These are phyloP conservation scores for Keithomyces neogunnii DNA, from an alignment of 2,329 filamentous ascomycete genomes.

Conservation along the genomic window DNA sequence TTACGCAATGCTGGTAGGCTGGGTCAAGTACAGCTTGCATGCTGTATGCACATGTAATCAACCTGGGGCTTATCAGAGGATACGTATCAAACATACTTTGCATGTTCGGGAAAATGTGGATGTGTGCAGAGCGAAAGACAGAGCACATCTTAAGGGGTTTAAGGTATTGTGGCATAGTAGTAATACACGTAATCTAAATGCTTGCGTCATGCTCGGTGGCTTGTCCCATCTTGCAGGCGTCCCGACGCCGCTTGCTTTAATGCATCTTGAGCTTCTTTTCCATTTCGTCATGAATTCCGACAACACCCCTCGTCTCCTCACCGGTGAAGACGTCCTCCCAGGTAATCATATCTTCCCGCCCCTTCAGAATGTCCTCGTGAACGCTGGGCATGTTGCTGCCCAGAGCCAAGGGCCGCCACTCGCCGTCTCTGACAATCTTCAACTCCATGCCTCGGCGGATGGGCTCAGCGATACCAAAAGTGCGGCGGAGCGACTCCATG, in stretches of 20 bases:
- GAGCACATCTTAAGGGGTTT: background rate
- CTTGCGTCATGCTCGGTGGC: background rate
- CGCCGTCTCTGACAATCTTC: slow-evolving; percentile 71
- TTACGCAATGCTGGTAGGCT: too few species aligned
- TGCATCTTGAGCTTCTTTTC: slow-evolving; percentile 80
- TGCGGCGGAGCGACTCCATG: slow-evolving; percentile 78
- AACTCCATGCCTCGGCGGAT: slow-evolving; percentile 91
- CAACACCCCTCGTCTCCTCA: slow-evolving; percentile 61
- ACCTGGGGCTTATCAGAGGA: too few species aligned
- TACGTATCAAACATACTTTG: too few species aligned
- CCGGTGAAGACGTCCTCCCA: slow-evolving; percentile 95
- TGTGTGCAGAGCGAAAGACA: too few species aligned
- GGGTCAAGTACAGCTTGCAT: too few species aligned
- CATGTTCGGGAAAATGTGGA: too few species aligned
- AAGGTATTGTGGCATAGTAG: slow-evolving; percentile 1
- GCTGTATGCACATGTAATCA: too few species aligned
- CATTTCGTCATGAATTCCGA: slow-evolving; percentile 85
- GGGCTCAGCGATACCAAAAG: slow-evolving; percentile 88
- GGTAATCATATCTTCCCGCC: slow-evolving; percentile 64
- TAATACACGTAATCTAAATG: slow-evolving; percentile 1
- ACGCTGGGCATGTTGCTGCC: slow-evolving; percentile 54
- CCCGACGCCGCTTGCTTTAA: slow-evolving; percentile 7
- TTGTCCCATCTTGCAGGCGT: background rate
- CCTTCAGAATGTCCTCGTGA: slow-evolving; percentile 83
- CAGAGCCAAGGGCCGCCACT: slow-evolving; percentile 69